These are phyloP conservation scores for Zygosaccharomyces bisporus DNA, from an alignment of 805 yeast genomes.

Conservation along the genomic window DNA sequence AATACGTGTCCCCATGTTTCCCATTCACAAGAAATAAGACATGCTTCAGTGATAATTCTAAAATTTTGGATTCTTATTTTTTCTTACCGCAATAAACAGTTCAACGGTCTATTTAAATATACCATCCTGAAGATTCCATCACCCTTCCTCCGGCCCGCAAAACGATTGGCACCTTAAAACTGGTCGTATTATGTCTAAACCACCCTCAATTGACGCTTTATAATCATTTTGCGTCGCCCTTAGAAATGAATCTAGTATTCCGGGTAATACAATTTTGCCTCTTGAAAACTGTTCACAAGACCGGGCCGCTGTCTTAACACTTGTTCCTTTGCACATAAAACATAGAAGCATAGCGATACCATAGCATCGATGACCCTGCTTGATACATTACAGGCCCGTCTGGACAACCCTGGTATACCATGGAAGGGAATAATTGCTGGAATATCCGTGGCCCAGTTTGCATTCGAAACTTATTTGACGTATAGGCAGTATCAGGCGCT, in stretches of 20 bases:
- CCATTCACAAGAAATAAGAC: too few relatives aligned
- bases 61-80: too few relatives aligned
- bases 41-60: too few relatives aligned
- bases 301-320: conserved; percentile 1
- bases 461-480: conserved; percentile 69
- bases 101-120: too few relatives aligned
- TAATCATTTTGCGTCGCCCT: neutral
- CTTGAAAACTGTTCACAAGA: neutral
- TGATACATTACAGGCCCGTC: conserved; percentile 41
- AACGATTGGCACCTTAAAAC: too few relatives aligned
- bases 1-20: too few relatives aligned
- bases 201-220: too few relatives aligned
- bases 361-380: conserved; percentile 11
- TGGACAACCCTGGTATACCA: conserved; percentile 66
- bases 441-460: conserved; percentile 68
- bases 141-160: too few relatives aligned
- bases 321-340: neutral
- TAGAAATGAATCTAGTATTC: neutral
- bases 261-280: neutral
- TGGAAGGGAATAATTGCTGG: conserved; percentile 79
- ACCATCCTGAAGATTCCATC: too few relatives aligned
- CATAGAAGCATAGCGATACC: neutral
- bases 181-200: neutral
- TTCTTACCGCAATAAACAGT: too few relatives aligned
- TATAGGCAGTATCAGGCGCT: conserved; percentile 74